A percentile compares a stretch with the other conserved stretches of the same genome.
Conservation (phyloP, 345 rosid species). For the Streptanthus diversifolius region DNA sequence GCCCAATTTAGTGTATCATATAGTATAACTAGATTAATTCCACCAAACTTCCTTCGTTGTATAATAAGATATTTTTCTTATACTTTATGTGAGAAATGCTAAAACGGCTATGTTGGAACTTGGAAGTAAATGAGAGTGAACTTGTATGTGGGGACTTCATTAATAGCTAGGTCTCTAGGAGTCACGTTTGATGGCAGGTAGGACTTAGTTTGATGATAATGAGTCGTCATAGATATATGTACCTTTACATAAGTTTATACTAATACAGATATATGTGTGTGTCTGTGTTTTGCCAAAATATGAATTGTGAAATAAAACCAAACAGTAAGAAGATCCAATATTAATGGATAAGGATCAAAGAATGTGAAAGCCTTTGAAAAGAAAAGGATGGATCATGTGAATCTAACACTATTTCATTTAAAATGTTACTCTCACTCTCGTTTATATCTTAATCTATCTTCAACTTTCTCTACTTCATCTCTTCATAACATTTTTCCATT, state of each 20-base stretch:
- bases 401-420: conserved; percentile 25
- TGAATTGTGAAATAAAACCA: not conserved
- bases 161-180: conserved; percentile 24
- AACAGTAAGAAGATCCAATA: conserved; percentile 17
- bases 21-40: too few relatives aligned
- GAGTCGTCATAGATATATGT: not conserved
- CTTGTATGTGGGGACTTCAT: conserved; percentile 1
- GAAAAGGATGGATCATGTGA: conserved; percentile 31
- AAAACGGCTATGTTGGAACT: conserved; percentile 7
- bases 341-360: conserved; percentile 29
- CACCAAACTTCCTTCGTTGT: too few relatives aligned
- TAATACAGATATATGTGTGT: not conserved
- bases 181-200: conserved; percentile 25
- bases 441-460: not conserved
- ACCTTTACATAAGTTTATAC: not conserved
- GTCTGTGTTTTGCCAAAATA: conserved; percentile 4
- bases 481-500: conserved; percentile 8
- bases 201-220: conserved; percentile 17
- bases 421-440: conserved; percentile 5
- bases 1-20: not conserved
- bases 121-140: conserved; percentile 22
- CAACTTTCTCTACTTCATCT: not conserved
- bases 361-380: conserved; percentile 35
- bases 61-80: too few relatives aligned
- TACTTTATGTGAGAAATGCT: not conserved